Conservation (phyloP, 2,329 filamentous ascomycete genomes). For the Apiospora saccharicola region DNA sequence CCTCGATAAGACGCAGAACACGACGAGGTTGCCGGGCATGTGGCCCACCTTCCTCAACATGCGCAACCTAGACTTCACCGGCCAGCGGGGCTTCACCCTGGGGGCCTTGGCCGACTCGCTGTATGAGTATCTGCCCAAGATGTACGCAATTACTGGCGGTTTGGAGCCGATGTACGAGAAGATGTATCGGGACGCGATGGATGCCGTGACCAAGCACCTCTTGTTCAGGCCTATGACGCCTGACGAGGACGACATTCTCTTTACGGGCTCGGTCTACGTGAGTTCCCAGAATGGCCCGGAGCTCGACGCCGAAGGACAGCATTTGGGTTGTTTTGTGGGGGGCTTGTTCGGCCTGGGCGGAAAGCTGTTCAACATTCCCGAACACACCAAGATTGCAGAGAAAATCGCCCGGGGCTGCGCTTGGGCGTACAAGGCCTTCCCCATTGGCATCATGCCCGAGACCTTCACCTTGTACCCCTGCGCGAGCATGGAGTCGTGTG, state of each 20-base stretch:
- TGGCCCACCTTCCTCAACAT: slow-evolving; percentile 74
- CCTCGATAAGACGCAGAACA: slow-evolving; percentile 72
- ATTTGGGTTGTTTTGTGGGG: slow-evolving; percentile 57
- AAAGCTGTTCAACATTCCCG: slow-evolving; percentile 52
- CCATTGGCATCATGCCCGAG: slow-evolving; percentile 67
- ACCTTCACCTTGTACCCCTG: slow-evolving; percentile 45
- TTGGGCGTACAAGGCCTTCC: slow-evolving; percentile 64
- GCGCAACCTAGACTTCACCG: slow-evolving; percentile 54
- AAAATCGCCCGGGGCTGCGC: slow-evolving; percentile 62
- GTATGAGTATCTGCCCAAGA: slow-evolving; percentile 69
- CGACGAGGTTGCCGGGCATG: slow-evolving; percentile 76
- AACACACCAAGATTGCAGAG: slow-evolving; percentile 55
- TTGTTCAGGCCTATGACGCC: slow-evolving; percentile 75
- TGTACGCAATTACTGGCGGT: slow-evolving; percentile 72
- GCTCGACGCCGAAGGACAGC: slow-evolving; percentile 38
- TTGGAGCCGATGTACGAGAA: slow-evolving; percentile 64
- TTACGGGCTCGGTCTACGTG: slow-evolving; percentile 43
- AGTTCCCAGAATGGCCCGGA: slow-evolving; percentile 17
- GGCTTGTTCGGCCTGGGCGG: slow-evolving; percentile 57
- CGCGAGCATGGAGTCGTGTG: slow-evolving; percentile 6
- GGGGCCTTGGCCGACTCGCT: slow-evolving; percentile 63
- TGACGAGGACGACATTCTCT: slow-evolving; percentile 66
- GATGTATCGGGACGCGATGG: slow-evolving; percentile 69
- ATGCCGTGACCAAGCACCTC: slow-evolving; percentile 66
- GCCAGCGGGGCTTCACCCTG: slow-evolving; percentile 55